A percentile compares a stretch with the other conserved stretches of the same genome.
Evolutionary conservation across 306 rosid genomes (phyloP).

Genomic region (Inga laurina): DNA sequence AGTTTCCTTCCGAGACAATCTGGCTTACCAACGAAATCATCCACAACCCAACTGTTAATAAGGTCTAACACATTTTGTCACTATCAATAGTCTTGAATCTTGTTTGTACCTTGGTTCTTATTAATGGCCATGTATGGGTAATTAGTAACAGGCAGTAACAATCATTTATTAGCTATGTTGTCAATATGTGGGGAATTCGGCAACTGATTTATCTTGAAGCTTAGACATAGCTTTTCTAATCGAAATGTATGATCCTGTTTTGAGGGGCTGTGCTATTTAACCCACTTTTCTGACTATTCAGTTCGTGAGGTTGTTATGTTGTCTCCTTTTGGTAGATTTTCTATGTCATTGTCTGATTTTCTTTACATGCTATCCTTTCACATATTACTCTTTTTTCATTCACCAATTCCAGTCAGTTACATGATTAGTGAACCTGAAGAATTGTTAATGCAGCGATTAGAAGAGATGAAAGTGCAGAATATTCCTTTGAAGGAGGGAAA

Average conservation of each 20-base stretch:
- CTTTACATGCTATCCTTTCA: neutral
- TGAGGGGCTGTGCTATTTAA: neutral
- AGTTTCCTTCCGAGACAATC: constrained; percentile 76
- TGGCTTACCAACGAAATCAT: constrained; percentile 98
- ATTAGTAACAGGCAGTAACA: neutral
- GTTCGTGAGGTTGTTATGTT: constrained; percentile 18
- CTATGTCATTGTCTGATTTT: constrained; percentile 9
- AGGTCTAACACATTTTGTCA: constrained; percentile 47
- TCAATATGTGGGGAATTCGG: neutral
- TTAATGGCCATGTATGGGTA: neutral
- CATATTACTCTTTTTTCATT: neutral
- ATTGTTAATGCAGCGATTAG: constrained; percentile 61
- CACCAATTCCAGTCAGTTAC: neutral
- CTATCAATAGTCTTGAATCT: constrained; percentile 1
- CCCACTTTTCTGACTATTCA: neutral
- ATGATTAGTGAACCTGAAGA: constrained; percentile 8
- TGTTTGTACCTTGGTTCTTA: neutral
- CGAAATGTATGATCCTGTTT: neutral
- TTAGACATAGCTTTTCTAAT: neutral
- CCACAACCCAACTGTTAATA: constrained; percentile 93
- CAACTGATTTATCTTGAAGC: neutral
- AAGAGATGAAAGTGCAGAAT: constrained; percentile 86
- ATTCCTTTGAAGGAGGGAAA: constrained; percentile 66
- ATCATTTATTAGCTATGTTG: neutral
- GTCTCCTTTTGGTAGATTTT: neutral